phyloP scores from a whole-genome alignment of 2,329 filamentous ascomycete species.

The Phaeophleospora eucalypticola region DNA sequence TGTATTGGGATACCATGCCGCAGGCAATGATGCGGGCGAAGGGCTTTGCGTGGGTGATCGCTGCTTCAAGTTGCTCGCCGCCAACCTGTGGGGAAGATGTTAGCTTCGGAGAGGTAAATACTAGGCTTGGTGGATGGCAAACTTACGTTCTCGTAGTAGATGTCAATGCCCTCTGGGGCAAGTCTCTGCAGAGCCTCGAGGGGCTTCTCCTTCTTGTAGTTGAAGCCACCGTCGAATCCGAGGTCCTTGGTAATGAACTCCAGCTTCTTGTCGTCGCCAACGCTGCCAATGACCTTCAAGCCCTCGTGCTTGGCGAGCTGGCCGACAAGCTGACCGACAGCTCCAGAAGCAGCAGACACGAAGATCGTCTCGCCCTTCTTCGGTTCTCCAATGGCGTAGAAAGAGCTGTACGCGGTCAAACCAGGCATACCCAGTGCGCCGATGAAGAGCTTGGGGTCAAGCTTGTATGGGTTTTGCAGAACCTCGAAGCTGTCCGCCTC shows the following conservation, averaged over 20 bases:
- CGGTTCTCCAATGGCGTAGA: constrained; percentile 71
- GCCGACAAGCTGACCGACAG: constrained; percentile 77
- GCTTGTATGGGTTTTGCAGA: constrained; percentile 64
- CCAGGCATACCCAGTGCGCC: constrained; percentile 77
- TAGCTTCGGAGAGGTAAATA: no score
- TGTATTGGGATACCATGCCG: constrained; percentile 75
- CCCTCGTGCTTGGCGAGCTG: constrained; percentile 81
- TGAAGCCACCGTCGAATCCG: constrained; percentile 71
- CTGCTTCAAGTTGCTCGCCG: constrained; percentile 68
- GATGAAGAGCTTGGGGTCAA: constrained; percentile 65
- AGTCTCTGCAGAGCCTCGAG: constrained; percentile 64
- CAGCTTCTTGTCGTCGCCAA: constrained; percentile 75
- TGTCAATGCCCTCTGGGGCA: constrained; percentile 73
- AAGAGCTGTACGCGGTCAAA: constrained; percentile 68
- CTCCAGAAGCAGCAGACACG: constrained; percentile 73
- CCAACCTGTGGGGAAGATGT: constrained; percentile 43
- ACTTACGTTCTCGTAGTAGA: constrained; percentile 68
- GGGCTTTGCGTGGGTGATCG: constrained; percentile 59
- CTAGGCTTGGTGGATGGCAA: not conserved
- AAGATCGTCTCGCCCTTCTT: constrained; percentile 79
- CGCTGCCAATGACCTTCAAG: constrained; percentile 72
- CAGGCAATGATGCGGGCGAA: constrained; percentile 63
- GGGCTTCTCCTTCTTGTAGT: constrained; percentile 81
- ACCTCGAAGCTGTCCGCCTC: constrained; percentile 44
- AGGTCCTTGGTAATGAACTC: constrained; percentile 68